Evolutionary conservation across 179 eudicot species (phyloP).

Genomic region (Pouteria campechiana): DNA sequence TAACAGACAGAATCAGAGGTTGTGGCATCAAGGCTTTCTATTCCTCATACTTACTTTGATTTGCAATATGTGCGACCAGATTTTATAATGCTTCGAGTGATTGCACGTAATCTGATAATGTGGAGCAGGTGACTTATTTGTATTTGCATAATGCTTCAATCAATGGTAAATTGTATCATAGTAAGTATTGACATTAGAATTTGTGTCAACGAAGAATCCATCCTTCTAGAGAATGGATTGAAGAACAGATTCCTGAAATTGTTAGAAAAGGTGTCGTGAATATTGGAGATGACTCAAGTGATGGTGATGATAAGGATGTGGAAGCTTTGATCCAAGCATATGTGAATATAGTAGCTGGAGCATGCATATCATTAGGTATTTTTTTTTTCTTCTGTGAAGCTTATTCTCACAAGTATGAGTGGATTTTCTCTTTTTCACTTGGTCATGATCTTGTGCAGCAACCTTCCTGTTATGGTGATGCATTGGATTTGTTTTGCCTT

Average conservation of each 20-base stretch:
- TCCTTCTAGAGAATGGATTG: conserved; percentile 83
- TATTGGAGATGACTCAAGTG: conserved; percentile 51
- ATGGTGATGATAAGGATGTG: conserved; percentile 58
- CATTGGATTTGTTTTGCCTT: no score
- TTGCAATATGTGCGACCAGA: conserved; percentile 96
- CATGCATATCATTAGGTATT: conserved; percentile 94
- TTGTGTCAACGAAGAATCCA: conserved; percentile 42
- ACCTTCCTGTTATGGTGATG: neutral
- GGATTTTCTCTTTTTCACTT: no score
- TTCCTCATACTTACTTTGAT: conserved; percentile 75
- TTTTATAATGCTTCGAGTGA: conserved; percentile 90
- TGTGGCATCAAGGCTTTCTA: conserved; percentile 66
- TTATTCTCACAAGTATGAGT: no score
- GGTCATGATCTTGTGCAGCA: no score
- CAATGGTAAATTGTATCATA: neutral
- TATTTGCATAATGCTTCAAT: neutral
- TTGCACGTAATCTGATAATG: conserved; percentile 83
- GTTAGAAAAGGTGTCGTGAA: conserved; percentile 44
- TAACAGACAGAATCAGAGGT: conserved; percentile 88
- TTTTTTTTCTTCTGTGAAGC: neutral
- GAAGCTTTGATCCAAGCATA: conserved; percentile 88
- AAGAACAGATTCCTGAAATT: conserved; percentile 77
- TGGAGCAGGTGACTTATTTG: conserved; percentile 71
- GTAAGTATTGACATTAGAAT: no score
- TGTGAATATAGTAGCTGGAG: conserved; percentile 75